Evolutionary conservation across 805 yeast genomes (phyloP).

Genomic region (Ogataea haglerorum): DNA sequence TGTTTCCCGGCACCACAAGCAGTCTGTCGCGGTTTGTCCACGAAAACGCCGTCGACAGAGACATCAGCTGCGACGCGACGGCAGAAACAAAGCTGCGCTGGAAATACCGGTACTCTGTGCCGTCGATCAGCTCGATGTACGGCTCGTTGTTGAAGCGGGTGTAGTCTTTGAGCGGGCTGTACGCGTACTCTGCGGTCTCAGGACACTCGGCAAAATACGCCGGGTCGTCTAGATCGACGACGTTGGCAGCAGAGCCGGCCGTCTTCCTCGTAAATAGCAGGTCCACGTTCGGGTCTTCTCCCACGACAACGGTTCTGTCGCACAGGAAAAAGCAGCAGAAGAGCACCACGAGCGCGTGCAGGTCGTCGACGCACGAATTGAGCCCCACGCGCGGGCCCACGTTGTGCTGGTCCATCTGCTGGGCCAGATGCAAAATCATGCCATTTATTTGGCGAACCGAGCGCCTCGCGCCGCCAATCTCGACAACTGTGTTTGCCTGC

Average conservation of each 20-base stretch:
- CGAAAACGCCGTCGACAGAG: conserved; percentile 26
- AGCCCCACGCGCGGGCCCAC: conserved; percentile 23
- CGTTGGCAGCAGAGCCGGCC: conserved; percentile 2
- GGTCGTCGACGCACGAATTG: conserved; percentile 17
- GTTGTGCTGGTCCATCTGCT: conserved; percentile 27
- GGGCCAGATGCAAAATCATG: conserved; percentile 28
- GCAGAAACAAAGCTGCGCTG: conserved; percentile 36
- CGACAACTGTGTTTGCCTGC: conserved; percentile 23
- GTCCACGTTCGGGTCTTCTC: neutral
- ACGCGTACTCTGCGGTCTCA: conserved; percentile 15
- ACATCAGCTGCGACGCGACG: conserved; percentile 34
- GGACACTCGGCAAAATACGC: conserved; percentile 5
- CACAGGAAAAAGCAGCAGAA: conserved; percentile 33
- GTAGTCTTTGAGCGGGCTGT: conserved; percentile 23
- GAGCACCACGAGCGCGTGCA: conserved; percentile 23
- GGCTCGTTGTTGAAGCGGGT: conserved; percentile 27
- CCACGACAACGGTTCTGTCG: conserved; percentile 33
- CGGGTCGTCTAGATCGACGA: conserved; percentile 30
- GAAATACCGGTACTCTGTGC: conserved; percentile 25
- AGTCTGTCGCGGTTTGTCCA: conserved; percentile 30
- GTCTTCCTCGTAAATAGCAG: neutral
- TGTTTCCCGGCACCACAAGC: conserved; percentile 18
- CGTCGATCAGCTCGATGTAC: conserved; percentile 25
- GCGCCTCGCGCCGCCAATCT: conserved; percentile 27
- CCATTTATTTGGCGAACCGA: conserved; percentile 32